Evolutionary conservation across 768 basidiomycete species (phyloP).

Genomic region (Paxillus involutus): DNA sequence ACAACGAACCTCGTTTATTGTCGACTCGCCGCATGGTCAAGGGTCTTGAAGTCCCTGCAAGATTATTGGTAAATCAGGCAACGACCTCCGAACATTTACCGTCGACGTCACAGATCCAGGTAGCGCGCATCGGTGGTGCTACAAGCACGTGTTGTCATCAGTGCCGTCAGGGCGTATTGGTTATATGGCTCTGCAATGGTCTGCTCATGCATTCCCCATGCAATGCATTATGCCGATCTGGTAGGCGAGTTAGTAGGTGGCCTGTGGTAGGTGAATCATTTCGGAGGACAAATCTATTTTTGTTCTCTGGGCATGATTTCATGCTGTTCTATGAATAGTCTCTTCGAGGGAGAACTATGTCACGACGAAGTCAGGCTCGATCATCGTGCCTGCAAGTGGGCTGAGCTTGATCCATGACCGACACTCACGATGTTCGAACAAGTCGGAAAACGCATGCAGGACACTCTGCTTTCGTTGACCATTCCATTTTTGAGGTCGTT

Average conservation of each 20-base stretch:
- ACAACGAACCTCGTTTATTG: neutral
- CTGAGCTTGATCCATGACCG: constrained; percentile 56
- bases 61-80: neutral
- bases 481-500: constrained; percentile 40
- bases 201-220: constrained; percentile 66
- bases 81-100: constrained; percentile 42
- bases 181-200: constrained; percentile 63
- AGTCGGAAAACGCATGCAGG: constrained; percentile 47
- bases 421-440: constrained; percentile 62
- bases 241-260: neutral
- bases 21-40: neutral
- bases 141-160: constrained; percentile 60
- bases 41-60: neutral
- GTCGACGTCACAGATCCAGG: constrained; percentile 56
- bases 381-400: constrained; percentile 72
- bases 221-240: constrained; percentile 81
- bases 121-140: constrained; percentile 55
- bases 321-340: constrained; percentile 13
- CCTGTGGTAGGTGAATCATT: neutral
- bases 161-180: constrained; percentile 71
- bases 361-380: constrained; percentile 63
- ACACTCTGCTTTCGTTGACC: constrained; percentile 33
- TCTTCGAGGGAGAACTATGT: constrained; percentile 57
- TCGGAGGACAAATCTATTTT: neutral
- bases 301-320: neutral